Evolutionary conservation across 257 asterid genomes (phyloP).

Genomic region (Leonotis leonurus): DNA sequence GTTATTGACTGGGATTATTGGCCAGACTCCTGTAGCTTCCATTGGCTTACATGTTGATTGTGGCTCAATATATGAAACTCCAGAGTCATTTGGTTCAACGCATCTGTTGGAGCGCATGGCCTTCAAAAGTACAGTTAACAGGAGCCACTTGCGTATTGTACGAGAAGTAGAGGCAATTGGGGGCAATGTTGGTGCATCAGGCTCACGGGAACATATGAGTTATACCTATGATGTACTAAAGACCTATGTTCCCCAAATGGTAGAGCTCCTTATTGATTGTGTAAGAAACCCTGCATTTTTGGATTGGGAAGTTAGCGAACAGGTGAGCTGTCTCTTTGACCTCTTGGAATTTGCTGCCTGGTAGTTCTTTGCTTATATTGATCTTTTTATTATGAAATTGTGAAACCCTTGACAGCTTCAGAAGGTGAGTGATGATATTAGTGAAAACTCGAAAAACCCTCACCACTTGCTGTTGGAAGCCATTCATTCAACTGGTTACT

Average conservation of each 20-base stretch:
- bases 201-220: constrained; percentile 70
- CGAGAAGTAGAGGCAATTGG: constrained; percentile 91
- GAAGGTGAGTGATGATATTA: constrained; percentile 52
- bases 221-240: constrained; percentile 71
- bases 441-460: constrained; percentile 64
- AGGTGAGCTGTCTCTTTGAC: constrained; percentile 36
- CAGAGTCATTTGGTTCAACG: constrained; percentile 57
- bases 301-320: constrained; percentile 92
- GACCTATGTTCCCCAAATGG: constrained; percentile 73
- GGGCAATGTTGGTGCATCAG: constrained; percentile 59
- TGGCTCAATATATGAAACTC: constrained; percentile 79
- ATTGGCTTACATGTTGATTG: constrained; percentile 75
- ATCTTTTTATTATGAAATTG: constrained; percentile 1
- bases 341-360: not conserved
- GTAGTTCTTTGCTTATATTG: not conserved
- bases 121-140: constrained; percentile 66
- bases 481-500: constrained; percentile 65
- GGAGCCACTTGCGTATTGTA: constrained; percentile 71
- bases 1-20: constrained; percentile 14
- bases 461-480: constrained; percentile 80
- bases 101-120: constrained; percentile 90
- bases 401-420: constrained; percentile 40
- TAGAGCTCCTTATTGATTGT: constrained; percentile 65
- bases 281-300: constrained; percentile 84
- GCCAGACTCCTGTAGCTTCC: constrained; percentile 74